Evolutionary conservation across 352 stramenopile species (phyloP).

Genomic region (Pythium coloratum): DNA sequence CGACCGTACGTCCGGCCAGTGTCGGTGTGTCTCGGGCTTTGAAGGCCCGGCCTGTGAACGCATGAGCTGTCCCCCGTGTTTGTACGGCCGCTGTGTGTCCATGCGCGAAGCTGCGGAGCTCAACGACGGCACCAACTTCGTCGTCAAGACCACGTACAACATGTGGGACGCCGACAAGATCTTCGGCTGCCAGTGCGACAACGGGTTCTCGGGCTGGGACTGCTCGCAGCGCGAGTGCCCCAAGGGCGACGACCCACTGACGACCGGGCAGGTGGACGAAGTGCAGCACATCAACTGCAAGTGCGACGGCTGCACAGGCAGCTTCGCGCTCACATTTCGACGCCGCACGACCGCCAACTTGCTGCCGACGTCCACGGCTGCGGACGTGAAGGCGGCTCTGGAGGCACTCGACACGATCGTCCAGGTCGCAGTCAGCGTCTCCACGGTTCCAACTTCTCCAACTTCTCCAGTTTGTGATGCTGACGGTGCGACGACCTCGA

Average conservation of each 20-base stretch:
- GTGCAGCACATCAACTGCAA: conserved; percentile 53
- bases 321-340: conserved; percentile 67
- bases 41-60: conserved; percentile 78
- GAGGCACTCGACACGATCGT: conserved; percentile 61
- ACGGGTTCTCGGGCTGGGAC: conserved; percentile 61
- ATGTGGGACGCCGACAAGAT: conserved; percentile 80
- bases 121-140: conserved; percentile 71
- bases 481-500: conserved; percentile 42
- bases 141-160: conserved; percentile 53
- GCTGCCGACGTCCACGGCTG: conserved; percentile 32
- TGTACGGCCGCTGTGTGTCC: conserved; percentile 65
- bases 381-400: conserved; percentile 45
- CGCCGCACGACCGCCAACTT: conserved; percentile 61
- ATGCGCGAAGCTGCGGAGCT: conserved; percentile 63
- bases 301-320: conserved; percentile 52
- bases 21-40: conserved; percentile 56
- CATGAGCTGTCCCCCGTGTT: conserved; percentile 59
- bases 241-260: conserved; percentile 64
- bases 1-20: conserved; percentile 66
- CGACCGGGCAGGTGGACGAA: conserved; percentile 34
- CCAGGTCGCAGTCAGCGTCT: conserved; percentile 40
- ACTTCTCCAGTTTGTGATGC: conserved; percentile 36
- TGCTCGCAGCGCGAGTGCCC: conserved; percentile 61
- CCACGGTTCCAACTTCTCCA: neutral
- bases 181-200: conserved; percentile 75